A percentile compares a stretch with the other conserved stretches of the same genome.
phyloP scores from a whole-genome alignment of 306 rosid species.

The Fagus sylvatica region DNA sequence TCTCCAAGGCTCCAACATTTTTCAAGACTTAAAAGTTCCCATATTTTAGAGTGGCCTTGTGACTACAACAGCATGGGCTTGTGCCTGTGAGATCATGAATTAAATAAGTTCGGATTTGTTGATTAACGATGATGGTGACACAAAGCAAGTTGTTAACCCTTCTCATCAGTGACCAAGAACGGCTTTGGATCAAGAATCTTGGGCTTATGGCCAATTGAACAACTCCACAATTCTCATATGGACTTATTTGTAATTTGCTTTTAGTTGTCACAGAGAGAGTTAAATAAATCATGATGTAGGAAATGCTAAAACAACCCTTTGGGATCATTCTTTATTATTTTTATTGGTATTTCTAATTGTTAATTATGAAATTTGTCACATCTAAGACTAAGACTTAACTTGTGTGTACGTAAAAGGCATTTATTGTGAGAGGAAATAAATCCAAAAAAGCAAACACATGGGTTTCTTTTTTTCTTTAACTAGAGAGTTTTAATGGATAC shows the following conservation, averaged over 20 bases:
- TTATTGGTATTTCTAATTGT: too few relatives aligned
- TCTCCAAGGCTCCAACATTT: slow-evolving; percentile 31
- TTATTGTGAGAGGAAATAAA: too few relatives aligned
- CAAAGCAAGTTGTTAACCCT: slow-evolving; percentile 37
- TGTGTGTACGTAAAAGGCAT: too few relatives aligned
- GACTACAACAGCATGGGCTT: slow-evolving; percentile 15
- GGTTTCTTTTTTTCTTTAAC: too few relatives aligned
- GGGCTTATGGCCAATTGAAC: slow-evolving; percentile 46
- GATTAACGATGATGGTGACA: slow-evolving; percentile 34
- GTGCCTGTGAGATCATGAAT: slow-evolving; percentile 59
- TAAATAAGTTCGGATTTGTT: slow-evolving; percentile 51
- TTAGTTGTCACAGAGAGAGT: slow-evolving; percentile 30
- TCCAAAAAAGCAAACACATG: too few relatives aligned
- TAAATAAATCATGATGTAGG: slow-evolving; percentile 8
- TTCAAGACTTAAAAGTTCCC: slow-evolving; percentile 48
- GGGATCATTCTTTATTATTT: too few relatives aligned
- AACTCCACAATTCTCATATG: slow-evolving; percentile 7
- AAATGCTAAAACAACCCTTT: background rate
- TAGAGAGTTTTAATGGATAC: too few relatives aligned
- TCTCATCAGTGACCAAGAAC: slow-evolving; percentile 37
- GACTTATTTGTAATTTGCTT: slow-evolving; percentile 39
- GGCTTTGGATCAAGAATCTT: slow-evolving; percentile 50
- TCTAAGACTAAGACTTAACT: too few relatives aligned
- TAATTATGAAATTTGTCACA: too few relatives aligned
- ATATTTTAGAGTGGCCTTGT: slow-evolving; percentile 54